A percentile compares a stretch with the other conserved stretches of the same genome.
phyloP scores from a whole-genome alignment of 352 stramenopile genomes.

The Globisporangium cystogenes region DNA sequence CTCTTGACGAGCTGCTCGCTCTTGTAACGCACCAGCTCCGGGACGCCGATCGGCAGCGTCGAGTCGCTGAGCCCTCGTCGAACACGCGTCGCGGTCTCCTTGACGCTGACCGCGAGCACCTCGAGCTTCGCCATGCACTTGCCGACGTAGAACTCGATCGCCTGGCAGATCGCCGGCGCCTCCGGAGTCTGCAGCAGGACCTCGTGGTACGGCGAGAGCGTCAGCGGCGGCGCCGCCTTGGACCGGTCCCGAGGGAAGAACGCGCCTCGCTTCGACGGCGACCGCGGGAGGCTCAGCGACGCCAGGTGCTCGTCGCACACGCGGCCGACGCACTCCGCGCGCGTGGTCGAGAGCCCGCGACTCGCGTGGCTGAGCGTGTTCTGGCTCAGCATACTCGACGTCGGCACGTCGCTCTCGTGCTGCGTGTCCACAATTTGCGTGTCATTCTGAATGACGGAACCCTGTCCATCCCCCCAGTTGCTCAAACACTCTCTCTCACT shows the following conservation, averaged over 20 bases:
- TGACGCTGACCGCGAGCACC: constrained; percentile 26
- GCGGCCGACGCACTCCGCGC: constrained; percentile 2
- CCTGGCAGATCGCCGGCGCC: constrained; percentile 42
- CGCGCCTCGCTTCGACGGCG: constrained; percentile 24
- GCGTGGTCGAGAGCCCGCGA: constrained; percentile 3
- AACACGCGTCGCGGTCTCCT: constrained; percentile 16
- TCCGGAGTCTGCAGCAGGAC: constrained; percentile 61
- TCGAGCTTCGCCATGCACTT: constrained; percentile 79
- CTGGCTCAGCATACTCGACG: constrained; percentile 17
- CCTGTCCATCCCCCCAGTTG: not conserved
- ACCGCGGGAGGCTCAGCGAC: constrained; percentile 15
- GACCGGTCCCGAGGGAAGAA: constrained; percentile 23
- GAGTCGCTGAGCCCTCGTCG: constrained; percentile 3
- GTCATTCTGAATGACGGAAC: not conserved
- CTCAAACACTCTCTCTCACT: not conserved
- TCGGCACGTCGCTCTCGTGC: constrained; percentile 16
- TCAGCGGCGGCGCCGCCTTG: constrained; percentile 16
- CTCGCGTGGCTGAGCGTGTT: constrained; percentile 6
- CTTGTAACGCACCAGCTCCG: constrained; percentile 4
- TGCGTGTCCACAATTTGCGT: no score
- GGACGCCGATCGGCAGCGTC: not conserved
- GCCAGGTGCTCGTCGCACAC: constrained; percentile 31
- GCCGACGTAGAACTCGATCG: constrained; percentile 75
- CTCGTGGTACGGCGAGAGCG: constrained; percentile 29
- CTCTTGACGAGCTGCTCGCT: constrained; percentile 8